phyloP scores from a whole-genome alignment of 1,284 basidiomycete genomes.

The Marasmius oreades region DNA sequence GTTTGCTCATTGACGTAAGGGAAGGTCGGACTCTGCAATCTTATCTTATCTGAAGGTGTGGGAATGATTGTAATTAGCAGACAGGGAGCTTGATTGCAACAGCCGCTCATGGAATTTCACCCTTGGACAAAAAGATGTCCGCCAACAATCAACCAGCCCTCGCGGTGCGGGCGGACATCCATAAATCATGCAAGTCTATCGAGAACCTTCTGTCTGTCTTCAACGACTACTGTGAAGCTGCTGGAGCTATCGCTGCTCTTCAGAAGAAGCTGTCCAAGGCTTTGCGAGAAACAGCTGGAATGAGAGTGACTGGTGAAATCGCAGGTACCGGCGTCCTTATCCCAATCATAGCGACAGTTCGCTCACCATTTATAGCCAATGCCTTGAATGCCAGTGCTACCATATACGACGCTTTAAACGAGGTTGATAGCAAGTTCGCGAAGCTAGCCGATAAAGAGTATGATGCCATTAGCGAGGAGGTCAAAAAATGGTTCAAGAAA shows the following conservation, averaged over 20 bases:
- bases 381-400: constrained; percentile 58
- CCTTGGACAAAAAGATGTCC: background rate
- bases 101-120: background rate
- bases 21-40: too few relatives aligned
- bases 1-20: too few relatives aligned
- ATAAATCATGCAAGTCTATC: constrained; percentile 74
- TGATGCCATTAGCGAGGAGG: constrained; percentile 56
- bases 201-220: constrained; percentile 63
- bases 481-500: constrained; percentile 83
- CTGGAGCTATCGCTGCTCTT: constrained; percentile 52
- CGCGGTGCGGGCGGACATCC: constrained; percentile 63
- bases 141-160: constrained; percentile 20
- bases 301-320: constrained; percentile 59
- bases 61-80: background rate
- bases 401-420: constrained; percentile 65
- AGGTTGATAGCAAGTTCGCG: constrained; percentile 68
- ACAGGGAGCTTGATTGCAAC: background rate
- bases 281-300: constrained; percentile 55
- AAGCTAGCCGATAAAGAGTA: constrained; percentile 75
- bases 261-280: constrained; percentile 75
- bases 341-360: background rate
- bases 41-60: background rate
- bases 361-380: constrained; percentile 44
- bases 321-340: constrained; percentile 44
- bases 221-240: constrained; percentile 72